phyloP scores from a whole-genome alignment of 805 yeast genomes.

The Suhomyces faveliae region DNA sequence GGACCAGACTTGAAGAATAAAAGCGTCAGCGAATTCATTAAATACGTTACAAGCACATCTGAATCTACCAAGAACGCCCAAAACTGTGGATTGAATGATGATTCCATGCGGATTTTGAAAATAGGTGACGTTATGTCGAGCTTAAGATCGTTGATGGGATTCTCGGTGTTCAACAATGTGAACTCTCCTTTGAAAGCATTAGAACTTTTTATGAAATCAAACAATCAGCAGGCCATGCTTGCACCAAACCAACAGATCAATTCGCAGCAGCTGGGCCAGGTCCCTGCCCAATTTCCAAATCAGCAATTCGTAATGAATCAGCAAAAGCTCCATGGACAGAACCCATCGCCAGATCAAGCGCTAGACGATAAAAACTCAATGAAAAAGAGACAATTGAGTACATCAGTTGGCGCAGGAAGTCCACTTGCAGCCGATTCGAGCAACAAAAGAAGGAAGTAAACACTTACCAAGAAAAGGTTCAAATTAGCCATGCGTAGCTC shows the following conservation, averaged over 20 bases:
- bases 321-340: constrained; percentile 1
- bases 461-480: no score
- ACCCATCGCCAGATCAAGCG: constrained; percentile 4
- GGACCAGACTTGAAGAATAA: constrained; percentile 10
- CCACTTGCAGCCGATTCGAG: constrained; percentile 10
- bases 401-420: constrained; percentile 10
- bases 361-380: constrained; percentile 10
- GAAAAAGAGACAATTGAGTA: constrained; percentile 13
- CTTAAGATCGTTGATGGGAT: constrained; percentile 62
- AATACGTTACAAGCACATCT: constrained; percentile 23
- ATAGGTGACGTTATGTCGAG: constrained; percentile 77
- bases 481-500: no score
- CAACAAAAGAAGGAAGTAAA: constrained; percentile 12
- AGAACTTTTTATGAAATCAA: constrained; percentile 35
- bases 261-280: constrained; percentile 1
- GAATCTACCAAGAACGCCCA: constrained; percentile 49
- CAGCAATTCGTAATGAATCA: constrained; percentile 2
- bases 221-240: constrained; percentile 20
- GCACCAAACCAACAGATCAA: constrained; percentile 4
- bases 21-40: constrained; percentile 20
- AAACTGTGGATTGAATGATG: constrained; percentile 61
- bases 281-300: background rate
- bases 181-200: constrained; percentile 57
- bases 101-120: constrained; percentile 69
- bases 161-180: constrained; percentile 47